phyloP scores from a whole-genome alignment of 352 stramenopile species.

The Thraustochytrium aureum region DNA sequence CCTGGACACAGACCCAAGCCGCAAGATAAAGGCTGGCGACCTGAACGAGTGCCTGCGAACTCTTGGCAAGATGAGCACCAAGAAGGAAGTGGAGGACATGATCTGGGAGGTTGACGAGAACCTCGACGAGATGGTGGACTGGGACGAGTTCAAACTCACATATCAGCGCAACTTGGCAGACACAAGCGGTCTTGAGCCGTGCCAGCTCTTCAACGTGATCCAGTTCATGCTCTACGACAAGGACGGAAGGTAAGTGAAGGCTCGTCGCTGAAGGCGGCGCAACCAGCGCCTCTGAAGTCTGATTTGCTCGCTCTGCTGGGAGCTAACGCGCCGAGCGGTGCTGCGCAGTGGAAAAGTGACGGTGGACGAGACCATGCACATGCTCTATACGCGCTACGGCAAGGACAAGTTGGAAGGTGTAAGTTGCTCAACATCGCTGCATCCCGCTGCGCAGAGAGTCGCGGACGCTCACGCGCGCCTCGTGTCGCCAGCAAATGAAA shows the following conservation, averaged over 20 bases:
- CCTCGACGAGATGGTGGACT: constrained; percentile 88
- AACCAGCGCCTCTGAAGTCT: too few species aligned
- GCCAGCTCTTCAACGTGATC: constrained; percentile 94
- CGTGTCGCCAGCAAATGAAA: constrained; percentile 52
- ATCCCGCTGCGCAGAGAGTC: neutral
- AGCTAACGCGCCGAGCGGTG: too few species aligned
- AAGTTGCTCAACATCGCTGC: neutral
- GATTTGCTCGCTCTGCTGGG: too few species aligned
- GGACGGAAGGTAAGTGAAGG: constrained; percentile 64
- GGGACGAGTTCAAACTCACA: constrained; percentile 93
- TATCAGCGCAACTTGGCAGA: constrained; percentile 96
- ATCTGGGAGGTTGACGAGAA: constrained; percentile 99
- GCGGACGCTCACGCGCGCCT: neutral
- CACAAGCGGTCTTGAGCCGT: constrained; percentile 85
- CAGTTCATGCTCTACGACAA: constrained; percentile 98
- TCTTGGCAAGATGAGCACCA: constrained; percentile 82
- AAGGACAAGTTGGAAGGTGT: constrained; percentile 73
- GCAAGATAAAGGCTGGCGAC: constrained; percentile 84
- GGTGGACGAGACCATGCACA: constrained; percentile 97
- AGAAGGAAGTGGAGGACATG: constrained; percentile 96
- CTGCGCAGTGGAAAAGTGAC: constrained; percentile 87
- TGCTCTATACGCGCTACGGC: constrained; percentile 90
- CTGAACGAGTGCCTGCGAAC: constrained; percentile 88
- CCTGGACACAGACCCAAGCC: constrained; percentile 57
- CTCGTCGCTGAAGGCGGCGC: too few species aligned